Evolutionary conservation across 2,329 filamentous ascomycete genomes (phyloP), one percentile per base, ranked within the genome.

Genomic region (Colletotrichum sp.): DNA sequence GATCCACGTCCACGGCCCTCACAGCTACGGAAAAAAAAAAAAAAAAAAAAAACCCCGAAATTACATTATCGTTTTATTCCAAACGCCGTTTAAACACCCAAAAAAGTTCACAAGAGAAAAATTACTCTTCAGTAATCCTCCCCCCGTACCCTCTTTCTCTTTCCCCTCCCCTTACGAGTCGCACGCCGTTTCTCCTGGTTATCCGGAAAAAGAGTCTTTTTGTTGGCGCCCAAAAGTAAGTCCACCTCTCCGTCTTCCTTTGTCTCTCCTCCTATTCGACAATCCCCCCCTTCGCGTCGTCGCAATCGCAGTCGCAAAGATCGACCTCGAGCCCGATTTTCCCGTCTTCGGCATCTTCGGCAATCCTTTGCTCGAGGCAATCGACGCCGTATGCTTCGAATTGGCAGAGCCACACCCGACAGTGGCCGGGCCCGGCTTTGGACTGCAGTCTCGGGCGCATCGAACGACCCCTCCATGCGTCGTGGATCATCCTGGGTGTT

Each of bases 201-300:
- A 68, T 67, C 66, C 71, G 72, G 75, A 67, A 69, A 75, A 32
- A 76, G 43, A 70, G 34, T 80, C 72, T 79, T 77, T 84, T 87
- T 87, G 83, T 85, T 85, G 87, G 87, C 87, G 87, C 87, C 83
- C 84, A 89, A 89, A 89, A 89, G 88, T 89, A 83, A 89, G 88
- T 89, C 18, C 30, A 48, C 56, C 28, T n/a, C 8, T 9, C 9
- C 26, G 8, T 78, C 79, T 77, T 60, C 78, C 66, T 79, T 78
- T 78, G 72, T 72, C 58, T 61, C 28, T 77, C 64, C 66, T 70
- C 73, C 62, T 61, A 56, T 61, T 70, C 65, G 69, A 61, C 64
- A 73, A 32, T 8, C 2, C n/a, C 34, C 62, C 52, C 16, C 36
- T 32, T 73, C 73, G 73, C 43, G 67, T 68, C 10, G 26, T 71